These are phyloP conservation scores for Eutrema japonicum DNA, from an alignment of 345 rosid species.

Conservation along the genomic window DNA sequence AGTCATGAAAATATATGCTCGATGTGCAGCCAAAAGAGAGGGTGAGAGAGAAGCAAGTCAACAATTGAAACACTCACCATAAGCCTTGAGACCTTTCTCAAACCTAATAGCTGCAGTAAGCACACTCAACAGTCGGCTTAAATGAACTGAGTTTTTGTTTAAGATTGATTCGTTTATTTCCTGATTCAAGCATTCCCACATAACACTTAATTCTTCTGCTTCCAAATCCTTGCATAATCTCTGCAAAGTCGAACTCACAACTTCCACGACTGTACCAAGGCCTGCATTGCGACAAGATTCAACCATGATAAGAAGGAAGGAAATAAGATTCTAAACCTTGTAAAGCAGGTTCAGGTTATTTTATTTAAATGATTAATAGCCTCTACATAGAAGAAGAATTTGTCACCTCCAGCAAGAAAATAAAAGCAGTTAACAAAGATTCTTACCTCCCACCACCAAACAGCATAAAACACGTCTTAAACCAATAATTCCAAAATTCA, in stretches of 20 bases:
- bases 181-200: constrained; percentile 63
- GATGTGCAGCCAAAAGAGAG: constrained; percentile 13
- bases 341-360: constrained; percentile 15
- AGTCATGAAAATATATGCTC: constrained; percentile 17
- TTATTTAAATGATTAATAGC: not conserved
- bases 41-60: constrained; percentile 25
- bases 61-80: constrained; percentile 55
- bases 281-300: constrained; percentile 50
- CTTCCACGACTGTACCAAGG: constrained; percentile 61
- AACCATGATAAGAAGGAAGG: constrained; percentile 24
- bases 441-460: constrained; percentile 26
- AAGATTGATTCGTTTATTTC: constrained; percentile 50
- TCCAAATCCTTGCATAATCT: constrained; percentile 68
- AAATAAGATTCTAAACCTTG: constrained; percentile 5
- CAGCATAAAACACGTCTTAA: constrained; percentile 7
- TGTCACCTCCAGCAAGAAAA: constrained; percentile 26
- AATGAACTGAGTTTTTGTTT: constrained; percentile 45
- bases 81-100: constrained; percentile 48
- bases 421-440: constrained; percentile 17
- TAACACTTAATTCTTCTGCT: constrained; percentile 50
- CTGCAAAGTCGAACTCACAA: constrained; percentile 55
- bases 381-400: constrained; percentile 10
- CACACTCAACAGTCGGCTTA: constrained; percentile 58
- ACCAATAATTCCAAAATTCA: constrained; percentile 5
- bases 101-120: constrained; percentile 58